A percentile compares a stretch with the other conserved stretches of the same genome.
These are phyloP conservation scores for Colletotrichum sp. DNA, from an alignment of 2,329 filamentous ascomycete species.

Conservation along the genomic window DNA sequence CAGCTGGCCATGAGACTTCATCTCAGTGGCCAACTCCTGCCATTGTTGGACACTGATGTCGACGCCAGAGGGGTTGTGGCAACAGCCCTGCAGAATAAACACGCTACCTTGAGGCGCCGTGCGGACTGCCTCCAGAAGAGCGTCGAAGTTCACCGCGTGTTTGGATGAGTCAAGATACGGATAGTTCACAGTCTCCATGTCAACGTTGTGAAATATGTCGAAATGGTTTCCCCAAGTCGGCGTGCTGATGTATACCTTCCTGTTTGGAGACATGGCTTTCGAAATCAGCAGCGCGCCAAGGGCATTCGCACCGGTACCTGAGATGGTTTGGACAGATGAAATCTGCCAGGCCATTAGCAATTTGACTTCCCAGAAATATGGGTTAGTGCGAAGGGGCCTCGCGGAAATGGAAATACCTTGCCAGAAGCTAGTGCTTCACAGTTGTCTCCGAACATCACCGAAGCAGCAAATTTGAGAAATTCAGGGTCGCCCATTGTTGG, in stretches of 20 bases:
- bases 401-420: background rate
- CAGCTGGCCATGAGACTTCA: slow-evolving; percentile 29
- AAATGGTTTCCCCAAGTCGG: slow-evolving; percentile 40
- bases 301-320: slow-evolving; percentile 41
- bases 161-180: slow-evolving; percentile 31
- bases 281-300: slow-evolving; percentile 36
- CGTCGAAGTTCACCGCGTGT: slow-evolving; percentile 30
- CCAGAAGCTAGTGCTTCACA: background rate
- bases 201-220: slow-evolving; percentile 33
- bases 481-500: slow-evolving; percentile 35
- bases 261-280: slow-evolving; percentile 25
- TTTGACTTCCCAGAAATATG: background rate
- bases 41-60: slow-evolving; percentile 37
- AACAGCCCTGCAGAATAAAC: slow-evolving; percentile 40
- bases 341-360: slow-evolving; percentile 22
- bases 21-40: slow-evolving; percentile 27
- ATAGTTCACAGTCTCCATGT: slow-evolving; percentile 32
- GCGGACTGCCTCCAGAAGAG: slow-evolving; percentile 25
- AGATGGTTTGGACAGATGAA: slow-evolving; percentile 41
- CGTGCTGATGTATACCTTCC: slow-evolving; percentile 32
- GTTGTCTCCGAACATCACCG: slow-evolving; percentile 33
- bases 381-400: background rate
- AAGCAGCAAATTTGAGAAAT: slow-evolving; percentile 33
- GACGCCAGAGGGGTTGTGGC: slow-evolving; percentile 40
- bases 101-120: slow-evolving; percentile 33